Conservation (phyloP, 768 basidiomycete species). For the Austroboletus festivus region DNA sequence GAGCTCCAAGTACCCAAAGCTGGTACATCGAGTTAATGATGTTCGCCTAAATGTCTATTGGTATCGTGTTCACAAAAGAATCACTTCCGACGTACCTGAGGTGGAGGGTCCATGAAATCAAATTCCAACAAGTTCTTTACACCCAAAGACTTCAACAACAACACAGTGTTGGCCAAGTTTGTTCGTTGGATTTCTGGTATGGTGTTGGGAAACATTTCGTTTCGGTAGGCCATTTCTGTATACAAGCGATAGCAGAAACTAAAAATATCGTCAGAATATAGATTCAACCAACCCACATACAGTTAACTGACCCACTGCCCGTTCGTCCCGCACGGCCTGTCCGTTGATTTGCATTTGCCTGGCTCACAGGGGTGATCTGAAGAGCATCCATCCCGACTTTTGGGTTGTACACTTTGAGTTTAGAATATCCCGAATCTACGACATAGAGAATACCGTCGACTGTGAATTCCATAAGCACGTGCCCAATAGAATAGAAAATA, state of each 20-base stretch:
- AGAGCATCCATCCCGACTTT: constrained; percentile 99
- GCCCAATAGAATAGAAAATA: background rate
- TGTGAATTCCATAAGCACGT: constrained; percentile 27
- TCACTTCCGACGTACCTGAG: constrained; percentile 57
- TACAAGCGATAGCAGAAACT: constrained; percentile 96
- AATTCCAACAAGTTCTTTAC: constrained; percentile 98
- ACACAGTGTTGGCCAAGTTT: constrained; percentile 94
- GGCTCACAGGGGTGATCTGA: constrained; percentile 98
- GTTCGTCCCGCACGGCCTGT: constrained; percentile 97
- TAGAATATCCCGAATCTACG: constrained; percentile 95
- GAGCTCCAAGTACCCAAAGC: constrained; percentile 96
- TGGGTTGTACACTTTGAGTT: constrained; percentile 98
- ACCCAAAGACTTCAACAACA: constrained; percentile 91
- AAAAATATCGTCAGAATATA: constrained; percentile 3
- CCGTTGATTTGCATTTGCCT: constrained; percentile 95
- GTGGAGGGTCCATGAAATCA: constrained; percentile 99
- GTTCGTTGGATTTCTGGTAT: constrained; percentile 99
- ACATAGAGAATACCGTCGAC: constrained; percentile 98
- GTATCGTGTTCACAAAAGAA: background rate
- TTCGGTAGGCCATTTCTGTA: constrained; percentile 95
- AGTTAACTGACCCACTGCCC: constrained; percentile 74
- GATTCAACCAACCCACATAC: background rate
- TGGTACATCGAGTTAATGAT: constrained; percentile 99
- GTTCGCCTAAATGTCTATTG: constrained; percentile 59
- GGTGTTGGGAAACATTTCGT: constrained; percentile 92